Evolutionary conservation across 1,284 basidiomycete species (phyloP), one percentile per base, ranked within the genome.

Genomic region (Cutaneotrichosporon cyanovorans): DNA sequence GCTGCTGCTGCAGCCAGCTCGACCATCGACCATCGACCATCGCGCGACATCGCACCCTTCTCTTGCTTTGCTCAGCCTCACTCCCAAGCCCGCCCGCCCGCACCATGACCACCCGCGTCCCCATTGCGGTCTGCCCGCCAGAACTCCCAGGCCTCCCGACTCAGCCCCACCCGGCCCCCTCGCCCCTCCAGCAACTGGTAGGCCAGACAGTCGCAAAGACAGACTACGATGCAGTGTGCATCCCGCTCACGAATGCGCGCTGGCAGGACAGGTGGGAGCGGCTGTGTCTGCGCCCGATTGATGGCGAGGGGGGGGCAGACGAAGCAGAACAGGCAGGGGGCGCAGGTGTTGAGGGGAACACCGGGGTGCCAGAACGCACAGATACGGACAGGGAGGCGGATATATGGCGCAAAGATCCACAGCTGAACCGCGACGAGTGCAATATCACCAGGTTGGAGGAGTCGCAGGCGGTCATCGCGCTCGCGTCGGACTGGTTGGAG

Each of bases 401-500:
- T 69, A 73, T 75, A 15, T 98, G 95, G 95, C 79, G 93, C 59
- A 77, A 79, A 44, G 80, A 81, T 18, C 90, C 89, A 18, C 80
- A 76, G 23, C 92, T 96, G 69, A 69, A 78, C 61, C 74, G 78
- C 32, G 84, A 87, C 46, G 95, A 98, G 72, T 84, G 96, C 50
- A 95, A 87, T 50, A 78, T 97, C 40, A 86, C 85, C 9, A 76
- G 84, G 49, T 75, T 93, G 84, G 90, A 93, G 66, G 92, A 98
- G 66, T 83, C 86, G 2, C 83, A 87, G 50, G 78, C 78, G 30
- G 75, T 88, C 19, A 79, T 87, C 16, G 84, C 78, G 3, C 77
- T 95, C 61, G 78, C 85, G 9, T 89, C 90, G 14, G 86, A 88
- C 50, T 99, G 95, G 95, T 77, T 99, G 11, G 89, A 96, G 68